phyloP scores from a whole-genome alignment of 139 green algal species.

The Volvox reticuliferus region DNA sequence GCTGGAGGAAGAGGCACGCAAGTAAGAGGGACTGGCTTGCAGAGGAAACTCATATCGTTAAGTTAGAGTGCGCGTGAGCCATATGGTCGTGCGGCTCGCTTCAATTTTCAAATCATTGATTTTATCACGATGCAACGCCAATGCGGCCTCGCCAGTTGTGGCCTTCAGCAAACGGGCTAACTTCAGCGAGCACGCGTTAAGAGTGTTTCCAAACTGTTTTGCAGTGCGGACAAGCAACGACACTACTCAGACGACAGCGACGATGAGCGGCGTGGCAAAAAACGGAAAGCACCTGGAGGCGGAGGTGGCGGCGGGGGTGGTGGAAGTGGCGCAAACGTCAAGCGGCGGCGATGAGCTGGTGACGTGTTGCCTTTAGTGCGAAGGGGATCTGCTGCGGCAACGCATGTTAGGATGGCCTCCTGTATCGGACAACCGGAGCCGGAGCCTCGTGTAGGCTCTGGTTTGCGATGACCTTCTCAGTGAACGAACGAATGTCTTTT shows the following conservation, averaged over 20 bases:
- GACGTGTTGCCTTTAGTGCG: too few species aligned
- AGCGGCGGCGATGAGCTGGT: neutral
- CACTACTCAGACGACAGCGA: slow-evolving; percentile 45
- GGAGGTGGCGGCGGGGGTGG: neutral
- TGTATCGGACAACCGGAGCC: too few species aligned
- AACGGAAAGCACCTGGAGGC: neutral
- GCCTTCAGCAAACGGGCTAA: neutral
- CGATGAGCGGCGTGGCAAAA: slow-evolving; percentile 52
- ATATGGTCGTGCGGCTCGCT: neutral
- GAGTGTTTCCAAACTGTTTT: neutral
- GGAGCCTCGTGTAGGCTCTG: too few species aligned
- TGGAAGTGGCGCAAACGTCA: neutral
- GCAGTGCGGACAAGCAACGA: slow-evolving; percentile 54
- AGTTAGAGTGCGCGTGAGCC: neutral
- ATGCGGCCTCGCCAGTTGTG: too few species aligned
- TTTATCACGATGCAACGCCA: too few species aligned
- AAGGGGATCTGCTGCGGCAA: too few species aligned
- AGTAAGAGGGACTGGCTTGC: slow-evolving; percentile 24
- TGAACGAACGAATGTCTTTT: too few species aligned
- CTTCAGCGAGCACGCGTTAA: neutral
- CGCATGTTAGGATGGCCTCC: too few species aligned
- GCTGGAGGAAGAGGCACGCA: slow-evolving; percentile 86
- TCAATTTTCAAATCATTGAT: too few species aligned
- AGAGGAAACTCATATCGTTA: neutral
- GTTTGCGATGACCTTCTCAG: too few species aligned